Evolutionary conservation across 768 basidiomycete genomes (phyloP).

Genomic region (Leccinum sublutescens): DNA sequence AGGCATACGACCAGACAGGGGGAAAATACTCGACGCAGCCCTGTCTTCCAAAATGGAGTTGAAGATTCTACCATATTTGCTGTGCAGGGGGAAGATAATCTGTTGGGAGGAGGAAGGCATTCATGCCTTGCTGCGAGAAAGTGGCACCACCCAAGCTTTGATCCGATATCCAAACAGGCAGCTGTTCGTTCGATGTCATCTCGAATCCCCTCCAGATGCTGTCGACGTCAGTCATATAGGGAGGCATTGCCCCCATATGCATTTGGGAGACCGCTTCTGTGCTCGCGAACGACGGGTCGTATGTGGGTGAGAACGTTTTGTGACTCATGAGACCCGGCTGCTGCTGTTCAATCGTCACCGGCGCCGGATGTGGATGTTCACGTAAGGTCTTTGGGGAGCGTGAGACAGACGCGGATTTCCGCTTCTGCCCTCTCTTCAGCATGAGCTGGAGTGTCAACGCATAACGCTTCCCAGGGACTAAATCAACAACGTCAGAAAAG

Average conservation of each 20-base stretch:
- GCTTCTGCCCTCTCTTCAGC: conserved; percentile 73
- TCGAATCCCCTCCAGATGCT: conserved; percentile 78
- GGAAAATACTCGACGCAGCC: conserved; percentile 16
- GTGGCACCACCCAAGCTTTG: conserved; percentile 74
- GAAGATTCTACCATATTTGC: conserved; percentile 64
- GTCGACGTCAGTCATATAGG: conserved; percentile 43
- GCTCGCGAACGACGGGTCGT: conserved; percentile 43
- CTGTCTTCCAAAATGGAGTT: not conserved
- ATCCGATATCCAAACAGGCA: conserved; percentile 86
- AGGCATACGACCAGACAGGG: conserved; percentile 22
- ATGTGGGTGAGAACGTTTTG: conserved; percentile 58
- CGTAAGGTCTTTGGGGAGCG: conserved; percentile 61
- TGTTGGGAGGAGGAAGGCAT: conserved; percentile 76
- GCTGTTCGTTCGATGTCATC: conserved; percentile 65
- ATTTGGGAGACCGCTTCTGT: conserved; percentile 34
- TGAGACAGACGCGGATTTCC: conserved; percentile 51
- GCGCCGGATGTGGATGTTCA: conserved; percentile 49
- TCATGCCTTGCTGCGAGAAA: conserved; percentile 80
- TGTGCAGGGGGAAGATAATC: conserved; percentile 70
- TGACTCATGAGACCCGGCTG: conserved; percentile 37
- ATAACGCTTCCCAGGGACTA: conserved; percentile 92
- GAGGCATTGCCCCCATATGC: conserved; percentile 30
- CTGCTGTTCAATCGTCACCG: conserved; percentile 47
- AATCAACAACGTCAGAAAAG: conserved; percentile 8
- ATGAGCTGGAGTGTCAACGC: conserved; percentile 88